A percentile compares a stretch with the other conserved stretches of the same genome.
Conservation (phyloP, 2,329 filamentous ascomycete species). For the Chalara sp. region DNA sequence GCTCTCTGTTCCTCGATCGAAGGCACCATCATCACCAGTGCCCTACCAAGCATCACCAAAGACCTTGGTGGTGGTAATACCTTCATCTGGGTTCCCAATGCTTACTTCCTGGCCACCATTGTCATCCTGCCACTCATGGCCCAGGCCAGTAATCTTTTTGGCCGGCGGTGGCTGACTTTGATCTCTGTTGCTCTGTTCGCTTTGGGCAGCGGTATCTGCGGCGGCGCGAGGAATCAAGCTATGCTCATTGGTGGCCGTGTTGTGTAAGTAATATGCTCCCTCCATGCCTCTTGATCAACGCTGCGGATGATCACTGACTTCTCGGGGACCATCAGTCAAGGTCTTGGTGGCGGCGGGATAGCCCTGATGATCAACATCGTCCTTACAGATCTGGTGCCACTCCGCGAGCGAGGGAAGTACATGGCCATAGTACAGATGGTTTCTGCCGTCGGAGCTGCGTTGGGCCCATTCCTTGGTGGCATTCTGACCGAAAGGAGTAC, state of each 20-base stretch:
- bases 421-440: neutral
- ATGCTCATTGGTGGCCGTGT: slow-evolving; percentile 46
- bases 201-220: slow-evolving; percentile 46
- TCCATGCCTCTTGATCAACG: neutral
- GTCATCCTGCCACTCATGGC: slow-evolving; percentile 26
- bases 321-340: neutral
- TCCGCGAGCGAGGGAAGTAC: neutral
- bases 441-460: neutral
- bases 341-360: neutral
- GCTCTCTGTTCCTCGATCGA: slow-evolving; percentile 18
- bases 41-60: slow-evolving; percentile 48
- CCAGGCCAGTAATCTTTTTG: slow-evolving; percentile 46
- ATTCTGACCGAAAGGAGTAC: neutral
- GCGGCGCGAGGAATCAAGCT: slow-evolving; percentile 34
- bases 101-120: slow-evolving; percentile 54
- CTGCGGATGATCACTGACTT: neutral
- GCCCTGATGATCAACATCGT: neutral
- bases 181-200: slow-evolving; percentile 38
- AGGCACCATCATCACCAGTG: slow-evolving; percentile 49
- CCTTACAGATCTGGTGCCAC: neutral
- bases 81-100: slow-evolving; percentile 70
- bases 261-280: slow-evolving; percentile 31
- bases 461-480: neutral
- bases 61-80: slow-evolving; percentile 36
- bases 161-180: slow-evolving; percentile 37